Evolutionary conservation across 352 stramenopile genomes (phyloP), one percentile per base, ranked within the genome.

Genomic region (Phytophthora constricta): DNA sequence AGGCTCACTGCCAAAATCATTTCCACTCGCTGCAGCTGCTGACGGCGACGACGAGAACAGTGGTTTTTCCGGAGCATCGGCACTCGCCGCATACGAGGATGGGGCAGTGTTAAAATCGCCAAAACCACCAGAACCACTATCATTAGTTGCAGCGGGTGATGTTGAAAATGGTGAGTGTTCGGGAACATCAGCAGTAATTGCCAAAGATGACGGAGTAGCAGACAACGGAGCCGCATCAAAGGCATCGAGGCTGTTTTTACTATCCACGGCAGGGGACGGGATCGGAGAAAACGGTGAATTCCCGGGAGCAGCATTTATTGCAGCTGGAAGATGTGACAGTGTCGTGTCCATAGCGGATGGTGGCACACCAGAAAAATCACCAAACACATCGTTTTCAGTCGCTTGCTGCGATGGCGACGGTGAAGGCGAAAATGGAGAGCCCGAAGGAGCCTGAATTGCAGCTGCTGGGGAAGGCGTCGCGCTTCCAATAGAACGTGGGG

Each of bases 401-500:
- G 54, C 54, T 22, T 48, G 49, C 34, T 75, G 60, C 16, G 67
- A 66, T 1, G 55, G 33, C 34, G 61, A 72, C 14, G 66, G 61
- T 4, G 61, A 62, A 9, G 65, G 66, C 20, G 67, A 70, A 48
- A 79, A 67, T 33, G 51, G 58, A 10, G 58, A 70, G 2, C 34
- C 49, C 26, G 54, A 70, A 14, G 57, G 49, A 55, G 28, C 23
- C 31, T 26, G 2, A 43, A 27, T 27, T 17, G 9, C 58, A 39
- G 54, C 54, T 62, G 59, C 41, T n/a, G 63, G 61, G 16, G 61
- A 68, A 14, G 52, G 55, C 25, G 46, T 62, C 31, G 43, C 53
- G 26, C 65, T 78, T 37, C 55, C 34, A 56, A 65, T 59, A 0
- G 70, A 78, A 45, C 57, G 65, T 27, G 72, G 67, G 19, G 58